Conservation (phyloP, 2,329 filamentous ascomycete species). For the Xylaria polymorpha region DNA sequence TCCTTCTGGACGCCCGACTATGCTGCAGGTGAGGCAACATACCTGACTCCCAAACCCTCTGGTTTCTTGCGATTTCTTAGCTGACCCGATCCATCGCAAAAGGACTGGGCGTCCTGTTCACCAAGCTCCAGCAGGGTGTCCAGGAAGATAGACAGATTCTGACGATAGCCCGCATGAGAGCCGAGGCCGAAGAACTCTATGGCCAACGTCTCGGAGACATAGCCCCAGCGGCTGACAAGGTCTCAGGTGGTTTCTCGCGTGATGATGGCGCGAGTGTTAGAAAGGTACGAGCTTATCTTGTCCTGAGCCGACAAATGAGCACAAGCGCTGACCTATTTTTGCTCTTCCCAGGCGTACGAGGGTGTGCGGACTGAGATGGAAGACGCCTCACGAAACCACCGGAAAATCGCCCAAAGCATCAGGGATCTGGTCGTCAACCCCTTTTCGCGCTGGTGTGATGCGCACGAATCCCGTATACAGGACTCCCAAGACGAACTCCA, state of each 20-base stretch:
- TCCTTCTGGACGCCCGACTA: conserved; percentile 99
- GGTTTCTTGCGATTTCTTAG: conserved; percentile 8
- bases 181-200: conserved; percentile 94
- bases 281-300: conserved; percentile 73
- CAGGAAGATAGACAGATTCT: conserved; percentile 95
- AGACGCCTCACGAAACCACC: conserved; percentile 88
- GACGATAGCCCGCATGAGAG: conserved; percentile 90
- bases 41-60: background rate
- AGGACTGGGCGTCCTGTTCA: conserved; percentile 92
- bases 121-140: conserved; percentile 95
- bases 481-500: conserved; percentile 96
- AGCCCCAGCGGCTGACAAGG: conserved; percentile 81
- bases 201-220: conserved; percentile 85
- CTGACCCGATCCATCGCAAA: conserved; percentile 34
- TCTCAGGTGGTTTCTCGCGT: conserved; percentile 83
- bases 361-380: conserved; percentile 93
- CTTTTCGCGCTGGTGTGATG: conserved; percentile 95
- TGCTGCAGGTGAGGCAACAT: conserved; percentile 76
- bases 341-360: conserved; percentile 79
- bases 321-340: conserved; percentile 41
- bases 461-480: conserved; percentile 89
- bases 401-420: conserved; percentile 96
- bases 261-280: conserved; percentile 96
- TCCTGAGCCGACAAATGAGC: conserved; percentile 15
- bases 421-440: conserved; percentile 94